Conservation (phyloP, 2,329 filamentous ascomycete species). For the Tolypocladium nubicola region DNA sequence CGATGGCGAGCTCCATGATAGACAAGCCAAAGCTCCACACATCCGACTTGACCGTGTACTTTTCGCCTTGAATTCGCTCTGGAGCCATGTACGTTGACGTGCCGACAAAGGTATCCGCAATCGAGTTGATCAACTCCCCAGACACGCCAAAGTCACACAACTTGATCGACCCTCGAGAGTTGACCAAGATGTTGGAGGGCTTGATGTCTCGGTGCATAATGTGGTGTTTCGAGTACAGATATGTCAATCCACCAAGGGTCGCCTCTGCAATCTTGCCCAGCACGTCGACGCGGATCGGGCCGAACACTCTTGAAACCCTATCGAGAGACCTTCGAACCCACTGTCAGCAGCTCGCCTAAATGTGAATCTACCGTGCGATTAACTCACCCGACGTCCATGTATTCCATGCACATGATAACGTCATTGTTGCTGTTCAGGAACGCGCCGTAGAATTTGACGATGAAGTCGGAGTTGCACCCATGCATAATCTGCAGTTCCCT, state of each 20-base stretch:
- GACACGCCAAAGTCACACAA: constrained; percentile 99
- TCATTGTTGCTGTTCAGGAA: constrained; percentile 95
- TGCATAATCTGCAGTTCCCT: constrained; percentile 98
- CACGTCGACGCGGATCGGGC: constrained; percentile 89
- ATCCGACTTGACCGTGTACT: constrained; percentile 96
- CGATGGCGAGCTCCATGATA: constrained; percentile 95
- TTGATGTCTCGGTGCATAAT: constrained; percentile 99
- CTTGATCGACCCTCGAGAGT: constrained; percentile 90
- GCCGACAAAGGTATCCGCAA: constrained; percentile 95
- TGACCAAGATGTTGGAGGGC: constrained; percentile 93
- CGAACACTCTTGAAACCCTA: constrained; percentile 87
- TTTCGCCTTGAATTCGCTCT: constrained; percentile 91
- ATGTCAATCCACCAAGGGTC: constrained; percentile 83
- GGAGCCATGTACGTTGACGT: constrained; percentile 99
- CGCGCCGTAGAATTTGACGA: constrained; percentile 95
- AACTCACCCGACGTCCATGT: constrained; percentile 95
- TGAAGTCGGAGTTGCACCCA: constrained; percentile 91
- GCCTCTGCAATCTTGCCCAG: constrained; percentile 96
- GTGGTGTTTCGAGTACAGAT: constrained; percentile 88
- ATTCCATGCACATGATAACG: constrained; percentile 99
- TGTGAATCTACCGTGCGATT: neutral
- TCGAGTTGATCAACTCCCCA: constrained; percentile 92
- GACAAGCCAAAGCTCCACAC: constrained; percentile 96
- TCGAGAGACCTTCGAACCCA: constrained; percentile 63
- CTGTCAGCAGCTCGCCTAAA: neutral